These are phyloP conservation scores for Oropetium thomaeum DNA, from an alignment of 176 grass and related monocot species.

Conservation along the genomic window DNA sequence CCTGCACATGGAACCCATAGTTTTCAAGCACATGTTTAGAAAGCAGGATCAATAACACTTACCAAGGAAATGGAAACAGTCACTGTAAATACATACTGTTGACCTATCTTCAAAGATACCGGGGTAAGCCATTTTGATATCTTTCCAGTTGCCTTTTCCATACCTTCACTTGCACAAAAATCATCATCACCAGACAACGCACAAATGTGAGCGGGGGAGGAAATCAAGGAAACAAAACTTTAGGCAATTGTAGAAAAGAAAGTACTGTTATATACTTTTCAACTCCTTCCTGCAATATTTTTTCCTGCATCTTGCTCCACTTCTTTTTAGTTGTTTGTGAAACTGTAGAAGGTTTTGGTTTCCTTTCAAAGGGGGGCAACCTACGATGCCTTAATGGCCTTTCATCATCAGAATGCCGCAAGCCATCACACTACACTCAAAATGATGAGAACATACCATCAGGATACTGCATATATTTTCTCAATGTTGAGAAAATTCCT, in stretches of 20 bases:
- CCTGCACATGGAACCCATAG: slow-evolving; percentile 13
- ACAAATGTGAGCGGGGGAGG: neutral
- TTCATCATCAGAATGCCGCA: neutral
- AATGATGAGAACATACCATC: neutral
- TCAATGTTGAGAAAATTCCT: too few relatives aligned
- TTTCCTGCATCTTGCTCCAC: slow-evolving; percentile 30
- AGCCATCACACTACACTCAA: slow-evolving; percentile 29
- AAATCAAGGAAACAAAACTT: neutral
- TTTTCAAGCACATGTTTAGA: neutral
- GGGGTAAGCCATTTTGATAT: slow-evolving; percentile 50
- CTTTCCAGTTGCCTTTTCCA: slow-evolving; percentile 44
- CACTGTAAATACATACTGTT: slow-evolving; percentile 7
- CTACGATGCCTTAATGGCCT: neutral
- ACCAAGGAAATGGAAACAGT: neutral
- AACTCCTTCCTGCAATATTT: slow-evolving; percentile 42
- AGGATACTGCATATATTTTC: slow-evolving; percentile 16
- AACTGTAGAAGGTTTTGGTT: neutral
- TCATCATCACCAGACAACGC: neutral
- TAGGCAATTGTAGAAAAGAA: neutral
- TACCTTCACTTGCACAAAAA: slow-evolving; percentile 20
- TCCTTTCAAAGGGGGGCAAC: neutral
- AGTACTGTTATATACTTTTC: slow-evolving; percentile 10
- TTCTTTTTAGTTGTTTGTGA: slow-evolving; percentile 32
- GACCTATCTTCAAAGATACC: slow-evolving; percentile 37
- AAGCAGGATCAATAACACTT: neutral